A percentile compares a stretch with the other conserved stretches of the same genome.
Evolutionary conservation across 2,329 filamentous ascomycete genomes (phyloP).

Genomic region (Cryphonectria radicalis): DNA sequence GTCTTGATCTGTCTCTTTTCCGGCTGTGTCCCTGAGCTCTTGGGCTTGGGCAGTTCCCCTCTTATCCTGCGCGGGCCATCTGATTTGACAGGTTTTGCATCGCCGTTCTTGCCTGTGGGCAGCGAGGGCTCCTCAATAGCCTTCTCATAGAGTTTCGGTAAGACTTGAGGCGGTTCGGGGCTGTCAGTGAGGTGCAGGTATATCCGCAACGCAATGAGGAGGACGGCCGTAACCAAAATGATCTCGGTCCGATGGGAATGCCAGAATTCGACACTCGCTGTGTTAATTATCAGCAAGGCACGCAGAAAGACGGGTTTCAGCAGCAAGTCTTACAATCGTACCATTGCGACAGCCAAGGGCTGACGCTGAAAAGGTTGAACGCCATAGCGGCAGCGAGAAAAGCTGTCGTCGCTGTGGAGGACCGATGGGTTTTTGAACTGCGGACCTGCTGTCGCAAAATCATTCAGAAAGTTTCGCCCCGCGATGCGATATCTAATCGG

Average conservation of each 20-base stretch:
- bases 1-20: constrained; percentile 61
- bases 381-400: constrained; percentile 18
- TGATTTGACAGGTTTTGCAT: constrained; percentile 39
- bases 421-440: background rate
- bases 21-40: constrained; percentile 38
- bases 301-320: too few species aligned
- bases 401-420: constrained; percentile 5
- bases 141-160: constrained; percentile 42
- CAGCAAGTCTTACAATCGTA: constrained; percentile 18
- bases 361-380: constrained; percentile 13
- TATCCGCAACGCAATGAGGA: constrained; percentile 45
- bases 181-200: constrained; percentile 47
- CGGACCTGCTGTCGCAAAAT: constrained; percentile 12
- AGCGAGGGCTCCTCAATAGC: constrained; percentile 20
- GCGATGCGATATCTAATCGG: constrained; percentile 24
- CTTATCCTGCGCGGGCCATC: constrained; percentile 53
- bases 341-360: constrained; percentile 23
- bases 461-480: constrained; percentile 17
- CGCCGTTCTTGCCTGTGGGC: constrained; percentile 28
- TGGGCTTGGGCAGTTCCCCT: constrained; percentile 44
- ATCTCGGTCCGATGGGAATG: constrained; percentile 51
- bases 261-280: constrained; percentile 47
- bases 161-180: constrained; percentile 41
- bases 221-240: constrained; percentile 44
- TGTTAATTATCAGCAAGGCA: background rate